phyloP scores from a whole-genome alignment of 495 filamentous ascomycete genomes.

The Letharia columbiana region DNA sequence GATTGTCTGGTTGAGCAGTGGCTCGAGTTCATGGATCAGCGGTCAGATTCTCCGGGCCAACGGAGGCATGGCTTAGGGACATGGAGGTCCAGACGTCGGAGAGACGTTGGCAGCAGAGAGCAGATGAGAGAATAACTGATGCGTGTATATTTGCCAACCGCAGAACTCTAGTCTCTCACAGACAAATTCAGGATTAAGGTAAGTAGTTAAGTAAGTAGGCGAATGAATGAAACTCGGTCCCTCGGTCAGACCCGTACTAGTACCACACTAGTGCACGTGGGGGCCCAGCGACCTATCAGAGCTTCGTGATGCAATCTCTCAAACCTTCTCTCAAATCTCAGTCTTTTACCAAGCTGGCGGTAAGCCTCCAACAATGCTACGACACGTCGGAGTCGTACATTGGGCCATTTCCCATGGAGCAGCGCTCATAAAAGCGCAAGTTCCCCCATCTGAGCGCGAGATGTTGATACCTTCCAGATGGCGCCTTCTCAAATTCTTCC shows the following conservation, averaged over 20 bases:
- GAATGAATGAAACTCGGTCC: neutral
- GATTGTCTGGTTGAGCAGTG: constrained; percentile 45
- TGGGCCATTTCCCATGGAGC: neutral
- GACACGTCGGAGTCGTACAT: neutral
- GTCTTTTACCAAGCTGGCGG: too few species aligned
- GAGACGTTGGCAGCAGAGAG: neutral
- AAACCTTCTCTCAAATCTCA: neutral
- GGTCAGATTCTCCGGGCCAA: constrained; percentile 43
- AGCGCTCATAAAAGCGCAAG: neutral
- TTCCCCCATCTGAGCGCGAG: neutral
- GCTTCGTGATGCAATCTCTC: neutral
- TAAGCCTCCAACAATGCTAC: neutral
- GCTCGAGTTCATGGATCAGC: constrained; percentile 50
- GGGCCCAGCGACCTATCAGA: neutral
- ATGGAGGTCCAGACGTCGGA: neutral
- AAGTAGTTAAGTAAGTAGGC: neutral
- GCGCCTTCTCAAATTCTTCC: neutral
- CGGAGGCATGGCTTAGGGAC: constrained; percentile 14
- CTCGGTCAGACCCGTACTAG: neutral
- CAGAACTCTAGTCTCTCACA: neutral
- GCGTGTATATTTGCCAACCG: neutral
- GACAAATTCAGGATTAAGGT: neutral
- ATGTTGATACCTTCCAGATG: neutral
- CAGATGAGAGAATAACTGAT: neutral
- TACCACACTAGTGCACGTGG: constrained; percentile 3